phyloP scores from a whole-genome alignment of 2,329 filamentous ascomycete species.

The Capronia coronata region DNA sequence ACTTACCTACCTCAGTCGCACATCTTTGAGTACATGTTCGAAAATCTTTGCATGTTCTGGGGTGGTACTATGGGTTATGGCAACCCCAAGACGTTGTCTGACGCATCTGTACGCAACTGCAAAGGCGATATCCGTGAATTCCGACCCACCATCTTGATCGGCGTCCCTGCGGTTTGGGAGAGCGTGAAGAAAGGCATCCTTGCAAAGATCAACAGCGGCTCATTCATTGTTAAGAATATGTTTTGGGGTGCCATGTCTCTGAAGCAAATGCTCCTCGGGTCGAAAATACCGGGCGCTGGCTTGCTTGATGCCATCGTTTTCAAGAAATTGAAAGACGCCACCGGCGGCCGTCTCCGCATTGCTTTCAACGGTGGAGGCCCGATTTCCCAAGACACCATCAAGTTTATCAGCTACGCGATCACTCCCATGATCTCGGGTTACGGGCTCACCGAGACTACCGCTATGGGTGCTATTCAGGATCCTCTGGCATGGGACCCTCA shows the following conservation, averaged over 20 bases:
- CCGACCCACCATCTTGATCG: constrained; percentile 79
- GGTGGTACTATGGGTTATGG: constrained; percentile 92
- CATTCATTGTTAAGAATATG: constrained; percentile 63
- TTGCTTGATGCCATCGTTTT: constrained; percentile 80
- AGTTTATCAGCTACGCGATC: constrained; percentile 85
- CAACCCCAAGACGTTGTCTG: constrained; percentile 79
- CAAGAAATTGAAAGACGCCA: constrained; percentile 82
- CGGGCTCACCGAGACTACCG: constrained; percentile 86
- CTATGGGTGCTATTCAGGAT: constrained; percentile 54
- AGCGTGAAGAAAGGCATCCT: constrained; percentile 93
- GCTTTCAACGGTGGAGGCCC: constrained; percentile 93
- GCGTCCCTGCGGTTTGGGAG: constrained; percentile 96
- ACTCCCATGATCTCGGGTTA: constrained; percentile 94
- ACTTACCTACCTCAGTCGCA: constrained; percentile 92
- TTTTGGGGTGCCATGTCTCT: constrained; percentile 65
- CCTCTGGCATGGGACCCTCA: constrained; percentile 75
- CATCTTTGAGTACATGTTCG: constrained; percentile 93
- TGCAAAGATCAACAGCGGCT: constrained; percentile 65
- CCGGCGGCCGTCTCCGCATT: constrained; percentile 79
- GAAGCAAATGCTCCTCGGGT: constrained; percentile 54
- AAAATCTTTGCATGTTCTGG: constrained; percentile 83
- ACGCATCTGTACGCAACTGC: constrained; percentile 79
- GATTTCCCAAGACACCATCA: constrained; percentile 77
- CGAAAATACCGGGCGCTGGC: constrained; percentile 52
- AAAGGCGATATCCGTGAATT: constrained; percentile 91